phyloP scores from a whole-genome alignment of 2,329 filamentous ascomycete species.

The Ceratocystis cubensis region DNA sequence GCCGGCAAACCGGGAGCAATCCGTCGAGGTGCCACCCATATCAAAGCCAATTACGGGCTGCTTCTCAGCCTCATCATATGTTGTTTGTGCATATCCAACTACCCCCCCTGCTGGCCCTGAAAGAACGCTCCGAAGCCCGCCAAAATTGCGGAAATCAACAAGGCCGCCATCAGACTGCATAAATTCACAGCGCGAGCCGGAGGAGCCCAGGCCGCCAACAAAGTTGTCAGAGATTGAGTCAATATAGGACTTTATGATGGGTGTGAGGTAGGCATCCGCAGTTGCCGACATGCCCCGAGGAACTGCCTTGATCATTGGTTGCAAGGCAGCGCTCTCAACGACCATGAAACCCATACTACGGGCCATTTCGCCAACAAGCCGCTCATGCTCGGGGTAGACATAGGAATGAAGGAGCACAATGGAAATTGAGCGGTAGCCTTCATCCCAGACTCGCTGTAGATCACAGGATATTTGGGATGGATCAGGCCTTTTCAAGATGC shows the following conservation, averaged over 20 bases:
- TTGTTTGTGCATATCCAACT: slow-evolving; percentile 83
- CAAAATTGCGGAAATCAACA: slow-evolving; percentile 67
- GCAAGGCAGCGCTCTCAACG: slow-evolving; percentile 27
- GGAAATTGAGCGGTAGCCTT: slow-evolving; percentile 66
- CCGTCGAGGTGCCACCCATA: slow-evolving; percentile 70
- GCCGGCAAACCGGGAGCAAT: slow-evolving; percentile 79
- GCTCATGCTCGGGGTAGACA: slow-evolving; percentile 78
- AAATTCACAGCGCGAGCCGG: slow-evolving; percentile 80
- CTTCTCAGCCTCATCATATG: slow-evolving; percentile 70
- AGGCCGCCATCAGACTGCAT: slow-evolving; percentile 79
- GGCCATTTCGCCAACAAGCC: slow-evolving; percentile 61
- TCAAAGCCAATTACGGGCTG: slow-evolving; percentile 88
- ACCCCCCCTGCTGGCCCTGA: slow-evolving; percentile 89
- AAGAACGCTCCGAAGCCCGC: slow-evolving; percentile 70
- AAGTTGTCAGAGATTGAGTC: slow-evolving; percentile 40
- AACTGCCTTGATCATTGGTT: slow-evolving; percentile 36
- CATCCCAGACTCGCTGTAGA: slow-evolving; percentile 47
- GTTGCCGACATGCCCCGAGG: slow-evolving; percentile 34
- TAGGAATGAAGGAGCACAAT: slow-evolving; percentile 90
- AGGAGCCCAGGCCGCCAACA: slow-evolving; percentile 65
- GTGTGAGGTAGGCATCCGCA: slow-evolving; percentile 35
- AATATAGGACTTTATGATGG: slow-evolving; percentile 33
- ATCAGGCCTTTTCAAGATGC: slow-evolving; percentile 50
- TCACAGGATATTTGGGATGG: slow-evolving; percentile 41
- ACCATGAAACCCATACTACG: slow-evolving; percentile 52